Evolutionary conservation across 805 yeast genomes (phyloP), one percentile per base, ranked within the genome.

Genomic region (Crinitomyces ghanaensis): DNA sequence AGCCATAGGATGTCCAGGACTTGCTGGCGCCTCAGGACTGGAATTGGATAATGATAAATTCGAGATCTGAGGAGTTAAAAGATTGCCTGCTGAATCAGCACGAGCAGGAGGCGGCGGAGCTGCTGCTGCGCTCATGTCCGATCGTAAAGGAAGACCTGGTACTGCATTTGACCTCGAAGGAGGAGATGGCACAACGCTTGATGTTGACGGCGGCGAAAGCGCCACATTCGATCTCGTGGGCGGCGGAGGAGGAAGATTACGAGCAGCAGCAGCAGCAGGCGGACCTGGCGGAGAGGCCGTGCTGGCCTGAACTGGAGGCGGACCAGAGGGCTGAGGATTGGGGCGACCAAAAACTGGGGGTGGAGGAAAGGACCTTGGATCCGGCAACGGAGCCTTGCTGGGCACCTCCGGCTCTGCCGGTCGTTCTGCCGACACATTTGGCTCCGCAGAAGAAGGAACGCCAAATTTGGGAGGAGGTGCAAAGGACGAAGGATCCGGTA

Each of bases 301-400:
- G 25, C 28, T 26, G n/a, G n/a, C n/a, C n/a, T n/a, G n/a, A n/a
- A n/a, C n/a, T n/a, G 33, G 26, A 17, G 27, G 27, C 7, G 27
- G 17, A 9, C 27, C 27, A 9, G 27, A 4, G 4, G 17, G 23
- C 23, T 20, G 23, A 11, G 32, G 21, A 6, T 20, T 19, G 8
- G 44, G 31, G 9, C 39, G 26, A 3, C 42, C 45, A 21, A 27
- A 36, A 9, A 34, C 40, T 11, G 46, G 45, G 5, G 47, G 53
- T 7, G 53, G 51, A 3, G 52, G 45, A 33, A 48, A 50, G 5
- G 46, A 27, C 15, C 36, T 21, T 1, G 54, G 49, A 19, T 46
- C 48, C 2, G 48, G 46, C 16, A 45, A 23, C 1, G 46, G 43
- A 6, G 45, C 36, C 26, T 35, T 36, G 28, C 35, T 30, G 6